phyloP scores from a whole-genome alignment of 495 filamentous ascomycete genomes.

The Halenospora varia region DNA sequence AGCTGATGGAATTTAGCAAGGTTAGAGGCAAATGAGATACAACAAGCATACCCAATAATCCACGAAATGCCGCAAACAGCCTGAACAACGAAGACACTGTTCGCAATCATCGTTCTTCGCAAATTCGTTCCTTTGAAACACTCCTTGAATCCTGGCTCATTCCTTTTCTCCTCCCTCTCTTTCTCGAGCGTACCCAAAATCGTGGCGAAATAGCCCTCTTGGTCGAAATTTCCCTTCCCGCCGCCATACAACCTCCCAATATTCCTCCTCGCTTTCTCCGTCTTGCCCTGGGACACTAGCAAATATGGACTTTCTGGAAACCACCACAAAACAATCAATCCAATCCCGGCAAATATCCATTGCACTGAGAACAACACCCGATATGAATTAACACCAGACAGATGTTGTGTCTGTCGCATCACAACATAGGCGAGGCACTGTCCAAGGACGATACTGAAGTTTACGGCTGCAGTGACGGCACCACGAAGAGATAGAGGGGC shows the following conservation, averaged over 20 bases:
- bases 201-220: background rate
- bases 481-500: constrained; percentile 15
- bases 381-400: background rate
- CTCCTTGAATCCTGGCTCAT: background rate
- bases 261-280: constrained; percentile 12
- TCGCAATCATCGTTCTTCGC: background rate
- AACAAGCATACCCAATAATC: constrained; percentile 5
- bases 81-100: constrained; percentile 2
- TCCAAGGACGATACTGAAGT: constrained; percentile 62
- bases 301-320: constrained; percentile 15
- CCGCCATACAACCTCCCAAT: constrained; percentile 1
- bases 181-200: background rate
- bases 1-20: no score
- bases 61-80: background rate
- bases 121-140: background rate
- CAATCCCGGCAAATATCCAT: constrained; percentile 15
- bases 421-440: constrained; percentile 37
- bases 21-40: no score
- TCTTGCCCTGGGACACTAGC: constrained; percentile 8
- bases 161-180: background rate
- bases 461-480: constrained; percentile 63
- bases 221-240: background rate
- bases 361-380: constrained; percentile 13
- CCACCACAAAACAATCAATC: constrained; percentile 1
- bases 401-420: constrained; percentile 9